Conservation (phyloP, 805 yeast genomes). For the Phaffomyces antillensis region DNA sequence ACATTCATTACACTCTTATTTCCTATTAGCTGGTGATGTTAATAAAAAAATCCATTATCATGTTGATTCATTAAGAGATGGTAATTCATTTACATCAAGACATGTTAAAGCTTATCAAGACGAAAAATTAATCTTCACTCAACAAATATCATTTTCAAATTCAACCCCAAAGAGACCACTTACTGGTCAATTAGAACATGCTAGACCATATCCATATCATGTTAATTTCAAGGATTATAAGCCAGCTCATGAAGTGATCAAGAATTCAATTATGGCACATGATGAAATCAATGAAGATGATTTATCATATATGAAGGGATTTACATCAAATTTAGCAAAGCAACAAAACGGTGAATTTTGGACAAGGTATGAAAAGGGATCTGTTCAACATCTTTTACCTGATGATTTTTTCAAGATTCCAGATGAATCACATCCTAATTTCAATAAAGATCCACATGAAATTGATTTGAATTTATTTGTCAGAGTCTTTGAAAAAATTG, state of each 20-base stretch:
- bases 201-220: slow-evolving; percentile 12
- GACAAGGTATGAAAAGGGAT: slow-evolving; percentile 16
- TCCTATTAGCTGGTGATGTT: slow-evolving; percentile 47
- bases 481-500: slow-evolving; percentile 11
- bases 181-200: slow-evolving; percentile 8
- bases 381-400: slow-evolving; percentile 29
- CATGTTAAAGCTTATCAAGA: slow-evolving; percentile 51
- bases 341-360: not conserved
- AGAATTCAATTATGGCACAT: not conserved
- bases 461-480: slow-evolving; percentile 12
- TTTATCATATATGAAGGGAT: not conserved
- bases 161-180: slow-evolving; percentile 6
- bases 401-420: slow-evolving; percentile 25
- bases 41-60: slow-evolving; percentile 40
- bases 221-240: slow-evolving; percentile 11
- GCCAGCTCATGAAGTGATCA: slow-evolving; percentile 10
- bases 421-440: slow-evolving; percentile 9
- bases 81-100: slow-evolving; percentile 44
- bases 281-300: too few relatives aligned
- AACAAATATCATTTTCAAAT: slow-evolving; percentile 32
- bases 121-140: slow-evolving; percentile 42
- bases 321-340: not conserved
- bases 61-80: slow-evolving; percentile 46
- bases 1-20: slow-evolving; percentile 55
- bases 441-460: slow-evolving; percentile 15